A percentile compares a stretch with the other conserved stretches of the same genome.
These are phyloP conservation scores for Exophiala viscosa DNA, from an alignment of 2,329 filamentous ascomycete species.

Conservation along the genomic window DNA sequence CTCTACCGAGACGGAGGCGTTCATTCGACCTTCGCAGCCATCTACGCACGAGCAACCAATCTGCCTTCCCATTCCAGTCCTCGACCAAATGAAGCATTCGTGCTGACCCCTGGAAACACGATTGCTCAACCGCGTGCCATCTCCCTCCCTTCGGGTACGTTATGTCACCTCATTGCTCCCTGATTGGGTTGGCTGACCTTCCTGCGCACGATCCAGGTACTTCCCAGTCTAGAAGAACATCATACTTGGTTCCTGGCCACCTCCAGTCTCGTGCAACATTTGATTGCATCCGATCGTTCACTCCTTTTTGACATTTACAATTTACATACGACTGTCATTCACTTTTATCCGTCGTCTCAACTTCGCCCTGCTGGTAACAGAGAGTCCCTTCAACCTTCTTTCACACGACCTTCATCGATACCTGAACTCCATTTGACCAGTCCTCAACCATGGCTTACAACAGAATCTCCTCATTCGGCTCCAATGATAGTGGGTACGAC, in stretches of 20 bases:
- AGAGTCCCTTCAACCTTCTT: neutral
- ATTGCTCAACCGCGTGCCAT: constrained; percentile 23
- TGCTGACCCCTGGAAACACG: constrained; percentile 30
- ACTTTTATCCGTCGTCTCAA: constrained; percentile 23
- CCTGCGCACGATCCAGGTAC: constrained; percentile 20
- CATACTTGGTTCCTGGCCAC: constrained; percentile 26
- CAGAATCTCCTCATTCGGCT: constrained; percentile 42
- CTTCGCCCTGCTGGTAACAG: constrained; percentile 8
- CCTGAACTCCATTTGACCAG: constrained; percentile 1
- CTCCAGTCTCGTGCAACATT: constrained; percentile 31
- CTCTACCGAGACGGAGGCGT: constrained; percentile 42
- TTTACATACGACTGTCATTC: constrained; percentile 27
- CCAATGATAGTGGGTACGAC: constrained; percentile 62
- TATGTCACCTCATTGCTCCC: constrained; percentile 11
- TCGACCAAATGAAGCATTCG: constrained; percentile 44
- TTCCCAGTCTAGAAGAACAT: constrained; percentile 23
- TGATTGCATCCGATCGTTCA: constrained; percentile 25
- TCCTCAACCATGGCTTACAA: constrained; percentile 53
- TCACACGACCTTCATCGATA: neutral
- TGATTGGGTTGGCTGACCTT: constrained; percentile 17
- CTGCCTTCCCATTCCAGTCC: constrained; percentile 36
- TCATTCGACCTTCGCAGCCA: constrained; percentile 44
- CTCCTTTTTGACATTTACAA: constrained; percentile 17
- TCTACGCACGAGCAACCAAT: constrained; percentile 34
- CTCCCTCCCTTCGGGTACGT: constrained; percentile 30